These are phyloP conservation scores for Phragmites australis DNA, from an alignment of 176 grass and related monocot species.

Conservation along the genomic window DNA sequence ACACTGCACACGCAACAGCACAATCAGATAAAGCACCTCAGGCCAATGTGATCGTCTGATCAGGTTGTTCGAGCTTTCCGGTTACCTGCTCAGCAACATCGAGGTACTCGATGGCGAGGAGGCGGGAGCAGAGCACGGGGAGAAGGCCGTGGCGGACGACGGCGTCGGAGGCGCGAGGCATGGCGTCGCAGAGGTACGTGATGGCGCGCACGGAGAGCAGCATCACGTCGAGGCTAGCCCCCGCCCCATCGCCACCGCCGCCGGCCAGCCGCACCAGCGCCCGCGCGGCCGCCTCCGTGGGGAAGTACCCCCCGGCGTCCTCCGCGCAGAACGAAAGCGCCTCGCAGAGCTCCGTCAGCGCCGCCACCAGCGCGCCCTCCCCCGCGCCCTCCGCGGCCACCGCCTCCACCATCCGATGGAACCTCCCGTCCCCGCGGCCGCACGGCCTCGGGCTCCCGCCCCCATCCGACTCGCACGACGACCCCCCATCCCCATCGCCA, in stretches of 20 bases:
- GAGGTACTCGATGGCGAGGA: slow-evolving; percentile 79
- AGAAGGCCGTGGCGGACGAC: slow-evolving; percentile 73
- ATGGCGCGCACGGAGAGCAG: slow-evolving; percentile 82
- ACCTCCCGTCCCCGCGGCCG: slow-evolving; percentile 38
- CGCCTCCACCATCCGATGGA: slow-evolving; percentile 63
- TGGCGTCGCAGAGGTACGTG: slow-evolving; percentile 89
- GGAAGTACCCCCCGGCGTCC: slow-evolving; percentile 59
- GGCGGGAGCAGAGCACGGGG: slow-evolving; percentile 69
- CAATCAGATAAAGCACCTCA: slow-evolving; percentile 10
- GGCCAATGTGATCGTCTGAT: slow-evolving; percentile 20
- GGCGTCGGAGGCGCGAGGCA: slow-evolving; percentile 74
- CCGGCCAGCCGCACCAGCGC: slow-evolving; percentile 62
- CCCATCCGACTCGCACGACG: slow-evolving; percentile 68
- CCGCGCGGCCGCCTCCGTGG: slow-evolving; percentile 56
- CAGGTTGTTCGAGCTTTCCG: not conserved
- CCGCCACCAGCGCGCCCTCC: slow-evolving; percentile 37
- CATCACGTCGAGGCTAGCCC: slow-evolving; percentile 58
- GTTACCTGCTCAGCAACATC: slow-evolving; percentile 93
- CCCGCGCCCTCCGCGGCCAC: slow-evolving; percentile 51
- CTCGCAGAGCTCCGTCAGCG: slow-evolving; percentile 89
- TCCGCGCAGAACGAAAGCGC: slow-evolving; percentile 88
- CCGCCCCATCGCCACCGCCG: slow-evolving; percentile 12
- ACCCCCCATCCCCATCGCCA: slow-evolving; percentile 39
- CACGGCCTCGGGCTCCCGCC: slow-evolving; percentile 29
- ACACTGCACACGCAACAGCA: slow-evolving; percentile 47